Conservation (phyloP, 1,139 yeast species). For the Yamadazyma diospyri region DNA sequence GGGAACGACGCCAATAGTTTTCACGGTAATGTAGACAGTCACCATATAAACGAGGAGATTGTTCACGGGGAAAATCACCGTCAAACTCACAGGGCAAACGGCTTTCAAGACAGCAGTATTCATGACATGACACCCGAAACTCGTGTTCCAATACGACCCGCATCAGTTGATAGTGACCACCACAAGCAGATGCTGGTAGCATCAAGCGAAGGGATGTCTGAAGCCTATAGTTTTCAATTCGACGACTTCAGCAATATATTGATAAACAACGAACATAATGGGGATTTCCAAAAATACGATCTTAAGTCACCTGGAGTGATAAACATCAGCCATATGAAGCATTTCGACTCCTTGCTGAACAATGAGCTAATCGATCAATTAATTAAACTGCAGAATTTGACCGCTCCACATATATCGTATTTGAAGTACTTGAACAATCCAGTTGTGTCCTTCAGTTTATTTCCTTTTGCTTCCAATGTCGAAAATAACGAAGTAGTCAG, state of each 20-base stretch:
- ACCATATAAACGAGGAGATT: background rate
- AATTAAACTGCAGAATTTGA: conserved; percentile 21
- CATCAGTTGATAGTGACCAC: background rate
- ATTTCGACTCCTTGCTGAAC: conserved; percentile 11
- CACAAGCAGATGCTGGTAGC: conserved; percentile 4
- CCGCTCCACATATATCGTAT: conserved; percentile 31
- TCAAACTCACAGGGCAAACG: too few relatives aligned
- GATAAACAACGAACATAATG: conserved; percentile 9
- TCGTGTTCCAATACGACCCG: too few relatives aligned
- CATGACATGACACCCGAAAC: background rate
- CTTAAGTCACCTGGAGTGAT: conserved; percentile 11
- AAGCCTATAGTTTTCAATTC: conserved; percentile 16
- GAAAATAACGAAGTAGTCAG: conserved; percentile 34
- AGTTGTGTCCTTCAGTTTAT: conserved; percentile 28
- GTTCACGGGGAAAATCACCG: too few relatives aligned
- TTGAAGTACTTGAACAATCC: conserved; percentile 28
- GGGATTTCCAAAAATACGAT: conserved; percentile 9
- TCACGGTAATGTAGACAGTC: background rate
- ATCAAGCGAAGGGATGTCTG: conserved; percentile 8
- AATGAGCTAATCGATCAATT: conserved; percentile 23
- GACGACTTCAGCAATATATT: conserved; percentile 17
- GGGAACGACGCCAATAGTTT: background rate
- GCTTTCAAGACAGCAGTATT: too few relatives aligned
- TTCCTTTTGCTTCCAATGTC: conserved; percentile 37
- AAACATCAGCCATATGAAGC: conserved; percentile 6